Base-by-base conservation (phyloP, 345 rosid species). In the Crucihimalaya himalaica region DNA sequence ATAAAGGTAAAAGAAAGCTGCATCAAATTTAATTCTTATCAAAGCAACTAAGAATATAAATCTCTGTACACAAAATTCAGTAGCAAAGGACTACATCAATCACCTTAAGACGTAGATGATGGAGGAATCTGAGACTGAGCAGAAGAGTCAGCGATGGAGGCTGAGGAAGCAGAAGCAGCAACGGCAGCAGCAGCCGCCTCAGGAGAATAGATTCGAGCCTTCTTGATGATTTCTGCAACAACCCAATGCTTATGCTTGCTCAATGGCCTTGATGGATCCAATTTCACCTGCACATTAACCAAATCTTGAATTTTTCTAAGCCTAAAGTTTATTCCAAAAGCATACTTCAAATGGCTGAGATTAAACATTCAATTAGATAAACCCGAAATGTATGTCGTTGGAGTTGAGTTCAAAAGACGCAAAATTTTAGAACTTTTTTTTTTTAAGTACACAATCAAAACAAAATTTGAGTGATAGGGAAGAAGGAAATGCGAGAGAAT, bases 211-310 rank as follows among this genome's bases (percentile, higher is more conserved):
- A 91, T 84, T 23, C 87, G 84, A 27, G 98, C 96, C 73, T 87
- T 89, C 86, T 91, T 91, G 62, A 91, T 82, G 69, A 94, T 88
- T 68, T 95, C 97, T 47, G 98, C 89, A 61, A 95, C 94, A 73
- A 85, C 78, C 98, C 97, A 95, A 63, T 83, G 75, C 92, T 95
- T 95, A 71, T 67, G 84, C 81, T 88, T 92, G 84, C 99, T 95
- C 83, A 95, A 78, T 7, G 99, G 98, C 78, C 99, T 88, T n/a
- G 94, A 90, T 47, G 94, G 94, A 83, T 95, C 99, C 70, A 87
- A 83, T 67, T 84, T 87, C 63, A 88, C 97, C 96, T 88, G 70
- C 9, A 45, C 25, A 19, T 52, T 3, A 20, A 28, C 62, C 28
- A 61, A 23, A 2, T 1, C 15, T 4, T 4, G 2, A 23, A 40